Conservation (phyloP, 495 filamentous ascomycete species). For the Platismatia glauca region DNA sequence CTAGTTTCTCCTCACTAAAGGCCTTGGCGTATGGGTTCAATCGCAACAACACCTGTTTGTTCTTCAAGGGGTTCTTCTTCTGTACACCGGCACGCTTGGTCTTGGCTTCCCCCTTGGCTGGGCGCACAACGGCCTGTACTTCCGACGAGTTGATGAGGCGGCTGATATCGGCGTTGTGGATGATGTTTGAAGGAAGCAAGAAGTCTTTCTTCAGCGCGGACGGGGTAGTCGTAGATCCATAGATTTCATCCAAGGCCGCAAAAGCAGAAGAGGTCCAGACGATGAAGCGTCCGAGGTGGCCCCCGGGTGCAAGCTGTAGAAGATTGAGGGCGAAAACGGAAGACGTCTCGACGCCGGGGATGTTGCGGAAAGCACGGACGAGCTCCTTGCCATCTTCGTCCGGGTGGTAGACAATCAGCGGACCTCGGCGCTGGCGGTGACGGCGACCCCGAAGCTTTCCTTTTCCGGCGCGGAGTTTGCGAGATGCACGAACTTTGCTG, state of each 20-base stretch:
- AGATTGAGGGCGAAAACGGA: constrained; percentile 94
- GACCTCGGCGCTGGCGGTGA: constrained; percentile 93
- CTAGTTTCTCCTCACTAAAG: constrained; percentile 75
- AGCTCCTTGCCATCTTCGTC: constrained; percentile 88
- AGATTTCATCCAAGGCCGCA: constrained; percentile 89
- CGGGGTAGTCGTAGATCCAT: constrained; percentile 77
- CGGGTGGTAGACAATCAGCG: constrained; percentile 91
- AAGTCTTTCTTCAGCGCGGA: constrained; percentile 96
- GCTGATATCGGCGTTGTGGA: constrained; percentile 84
- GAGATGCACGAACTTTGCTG: constrained; percentile 84
- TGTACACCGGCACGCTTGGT: constrained; percentile 86
- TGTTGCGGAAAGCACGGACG: constrained; percentile 90
- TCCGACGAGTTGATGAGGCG: constrained; percentile 98
- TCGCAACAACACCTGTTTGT: constrained; percentile 93
- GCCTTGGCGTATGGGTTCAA: constrained; percentile 93
- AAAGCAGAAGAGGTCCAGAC: constrained; percentile 97
- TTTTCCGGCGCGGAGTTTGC: constrained; percentile 94
- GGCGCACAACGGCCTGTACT: constrained; percentile 86
- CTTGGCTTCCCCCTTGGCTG: constrained; percentile 75
- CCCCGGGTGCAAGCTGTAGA: constrained; percentile 95
- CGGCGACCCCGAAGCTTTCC: constrained; percentile 93
- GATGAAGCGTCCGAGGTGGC: constrained; percentile 97
- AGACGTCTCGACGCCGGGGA: constrained; percentile 94
- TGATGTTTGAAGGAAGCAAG: constrained; percentile 79
- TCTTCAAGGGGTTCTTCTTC: constrained; percentile 99